These are phyloP conservation scores for Podospora australis DNA, from an alignment of 495 filamentous ascomycete species.

Conservation along the genomic window DNA sequence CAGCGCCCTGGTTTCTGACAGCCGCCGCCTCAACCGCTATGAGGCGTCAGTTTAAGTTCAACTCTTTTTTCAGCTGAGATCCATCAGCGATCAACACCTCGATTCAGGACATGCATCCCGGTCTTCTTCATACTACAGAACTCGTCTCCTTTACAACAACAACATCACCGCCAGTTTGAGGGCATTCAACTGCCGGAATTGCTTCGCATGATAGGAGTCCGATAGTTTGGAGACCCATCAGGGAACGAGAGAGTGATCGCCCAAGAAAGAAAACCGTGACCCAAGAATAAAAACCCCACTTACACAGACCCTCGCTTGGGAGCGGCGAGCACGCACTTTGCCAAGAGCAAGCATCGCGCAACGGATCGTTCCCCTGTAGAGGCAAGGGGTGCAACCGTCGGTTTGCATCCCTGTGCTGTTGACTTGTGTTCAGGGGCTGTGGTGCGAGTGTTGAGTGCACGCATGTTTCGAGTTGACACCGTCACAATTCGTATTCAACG, in stretches of 20 bases:
- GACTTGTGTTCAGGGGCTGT: not conserved
- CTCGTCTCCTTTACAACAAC: too few relatives aligned
- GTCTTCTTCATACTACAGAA: too few relatives aligned
- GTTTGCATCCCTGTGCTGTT: not conserved
- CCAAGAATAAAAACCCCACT: not conserved
- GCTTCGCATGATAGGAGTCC: too few relatives aligned
- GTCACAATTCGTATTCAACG: conserved; percentile 10
- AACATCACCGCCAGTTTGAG: too few relatives aligned
- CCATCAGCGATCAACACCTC: too few relatives aligned
- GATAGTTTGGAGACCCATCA: not conserved
- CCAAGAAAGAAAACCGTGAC: too few relatives aligned
- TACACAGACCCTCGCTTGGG: conserved; percentile 8
- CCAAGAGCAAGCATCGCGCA: conserved; percentile 8
- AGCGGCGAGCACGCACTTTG: not conserved
- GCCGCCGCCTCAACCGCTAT: not conserved
- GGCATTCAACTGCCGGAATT: too few relatives aligned
- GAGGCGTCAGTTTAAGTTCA: too few relatives aligned
- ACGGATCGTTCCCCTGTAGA: conserved; percentile 3
- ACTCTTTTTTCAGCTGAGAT: too few relatives aligned
- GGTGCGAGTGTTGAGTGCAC: too few relatives aligned
- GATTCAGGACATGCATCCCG: too few relatives aligned
- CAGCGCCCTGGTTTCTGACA: conserved; percentile 1
- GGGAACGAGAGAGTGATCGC: too few relatives aligned
- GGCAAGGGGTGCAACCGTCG: conserved; percentile 8
- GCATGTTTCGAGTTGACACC: conserved; percentile 11